phyloP scores from a whole-genome alignment of 306 rosid genomes.

The Oxytropis ochrocephala region DNA sequence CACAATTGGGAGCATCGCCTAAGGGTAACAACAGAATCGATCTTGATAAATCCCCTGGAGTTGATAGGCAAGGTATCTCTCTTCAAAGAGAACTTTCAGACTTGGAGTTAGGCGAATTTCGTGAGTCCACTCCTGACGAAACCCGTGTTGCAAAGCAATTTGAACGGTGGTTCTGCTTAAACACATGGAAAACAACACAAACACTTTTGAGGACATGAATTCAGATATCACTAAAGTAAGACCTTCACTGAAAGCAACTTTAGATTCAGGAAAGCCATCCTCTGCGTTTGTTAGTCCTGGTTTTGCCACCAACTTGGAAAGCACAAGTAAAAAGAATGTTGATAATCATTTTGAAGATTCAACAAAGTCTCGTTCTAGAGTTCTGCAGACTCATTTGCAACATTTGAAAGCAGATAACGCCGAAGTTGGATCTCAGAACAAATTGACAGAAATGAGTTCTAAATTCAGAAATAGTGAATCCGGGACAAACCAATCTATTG shows the following conservation, averaged over 20 bases:
- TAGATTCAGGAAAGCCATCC: conserved; percentile 50
- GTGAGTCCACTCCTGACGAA: conserved; percentile 77
- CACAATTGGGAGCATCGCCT: conserved; percentile 46
- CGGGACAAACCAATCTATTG: no score
- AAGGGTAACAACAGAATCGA: conserved; percentile 41
- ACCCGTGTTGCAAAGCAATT: conserved; percentile 50
- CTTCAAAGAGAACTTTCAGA: conserved; percentile 94
- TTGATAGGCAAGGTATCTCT: conserved; percentile 53
- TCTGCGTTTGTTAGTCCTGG: conserved; percentile 8
- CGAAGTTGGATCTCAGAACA: no score
- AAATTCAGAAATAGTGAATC: no score
- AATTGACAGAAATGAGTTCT: no score
- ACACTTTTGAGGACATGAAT: conserved; percentile 49
- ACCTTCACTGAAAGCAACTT: conserved; percentile 40
- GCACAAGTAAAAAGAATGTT: no score
- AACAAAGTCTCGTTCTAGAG: no score
- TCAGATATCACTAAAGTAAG: conserved; percentile 52
- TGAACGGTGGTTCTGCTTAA: conserved; percentile 67
- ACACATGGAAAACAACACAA: conserved; percentile 46
- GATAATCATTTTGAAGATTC: no score
- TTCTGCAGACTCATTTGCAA: no score
- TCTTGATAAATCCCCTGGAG: conserved; percentile 46
- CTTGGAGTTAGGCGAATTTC: conserved; percentile 93
- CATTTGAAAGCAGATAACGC: no score
- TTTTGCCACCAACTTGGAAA: conserved; percentile 48